These are phyloP conservation scores for Toxicodendron radicans DNA, from an alignment of 345 rosid species.

Conservation along the genomic window DNA sequence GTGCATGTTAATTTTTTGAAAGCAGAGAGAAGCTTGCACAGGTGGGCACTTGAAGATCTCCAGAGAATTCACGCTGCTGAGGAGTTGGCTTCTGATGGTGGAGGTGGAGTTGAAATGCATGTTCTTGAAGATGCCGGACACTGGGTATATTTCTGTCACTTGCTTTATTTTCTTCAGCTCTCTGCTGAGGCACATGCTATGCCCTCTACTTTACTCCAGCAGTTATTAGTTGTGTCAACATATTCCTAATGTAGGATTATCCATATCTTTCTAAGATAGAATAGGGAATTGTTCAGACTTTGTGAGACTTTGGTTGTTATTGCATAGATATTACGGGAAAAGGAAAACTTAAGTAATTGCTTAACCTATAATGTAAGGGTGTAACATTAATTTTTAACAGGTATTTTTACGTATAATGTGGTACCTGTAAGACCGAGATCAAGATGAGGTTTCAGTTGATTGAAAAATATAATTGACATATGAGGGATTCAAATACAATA, in stretches of 20 bases:
- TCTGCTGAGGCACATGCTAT: background rate
- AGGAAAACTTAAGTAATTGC: background rate
- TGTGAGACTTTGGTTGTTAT: too few relatives aligned
- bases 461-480: too few relatives aligned
- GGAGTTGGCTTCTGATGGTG: conserved; percentile 80
- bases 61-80: conserved; percentile 93
- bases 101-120: conserved; percentile 93
- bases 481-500: too few relatives aligned
- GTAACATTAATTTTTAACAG: too few relatives aligned
- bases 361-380: too few relatives aligned
- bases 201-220: background rate
- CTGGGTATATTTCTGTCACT: conserved; percentile 57
- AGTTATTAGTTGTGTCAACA: background rate
- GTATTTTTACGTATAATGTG: too few relatives aligned
- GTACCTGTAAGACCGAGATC: too few relatives aligned
- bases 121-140: conserved; percentile 98
- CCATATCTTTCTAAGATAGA: background rate
- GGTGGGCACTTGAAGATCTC: conserved; percentile 94
- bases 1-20: conserved; percentile 88
- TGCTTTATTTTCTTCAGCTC: conserved; percentile 11
- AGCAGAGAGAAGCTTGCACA: conserved; percentile 96
- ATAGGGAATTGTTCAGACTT: background rate
- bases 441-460: too few relatives aligned
- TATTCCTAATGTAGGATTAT: background rate
- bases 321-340: background rate